Base-by-base conservation (phyloP, 495 filamentous ascomycete genomes). In the Podospora anserina region DNA sequence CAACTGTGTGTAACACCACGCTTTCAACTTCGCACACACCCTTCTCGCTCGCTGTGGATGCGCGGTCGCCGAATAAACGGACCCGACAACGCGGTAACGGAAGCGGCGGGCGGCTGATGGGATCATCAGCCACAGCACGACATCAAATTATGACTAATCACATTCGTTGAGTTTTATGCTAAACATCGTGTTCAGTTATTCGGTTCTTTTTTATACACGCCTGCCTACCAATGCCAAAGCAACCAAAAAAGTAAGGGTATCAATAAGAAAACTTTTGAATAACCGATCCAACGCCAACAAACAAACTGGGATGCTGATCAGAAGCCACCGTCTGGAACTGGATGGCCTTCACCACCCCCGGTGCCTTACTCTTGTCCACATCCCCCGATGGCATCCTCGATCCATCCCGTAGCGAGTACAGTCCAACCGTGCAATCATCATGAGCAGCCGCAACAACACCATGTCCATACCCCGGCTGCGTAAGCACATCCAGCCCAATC, bases 391-490 rank as follows among this genome's bases (percentile, higher is more conserved):
- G 67, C 44, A 83, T 68, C 13, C 74, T 69, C 4, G 61, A 49
- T 26, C 82, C 82, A 28, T 72, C 76, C 7, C 65, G 66, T 27
- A 80, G 72, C 15, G 81, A 81, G 68, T 80, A 83, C 28, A 84
- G 63, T n/a, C 63, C 77, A 0, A 85, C 75, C 5, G 64, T 76
- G 16, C 72, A 76, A 53, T 80, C 78, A 62, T 80, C 79, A 39
- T 84, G 80, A 1, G 81, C 79, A 0, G 81, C 78, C 3, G 80
- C 81, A 9, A 80, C 78, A 13, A 80, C 9, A 13, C 79, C 81
- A 16, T 54, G 16, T 1, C 69, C 65, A 64, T 65, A 67, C 0
- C 66, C 65, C 0, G 76, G 71, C 2, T 60, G 63, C 6, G 63
- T 27, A n/a, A 77, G 70, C 13, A 79, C 72, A 34, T 79, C 80